Conservation (phyloP, 202 grass and related monocot genomes). For the Dendrocalamus latiflorus region DNA sequence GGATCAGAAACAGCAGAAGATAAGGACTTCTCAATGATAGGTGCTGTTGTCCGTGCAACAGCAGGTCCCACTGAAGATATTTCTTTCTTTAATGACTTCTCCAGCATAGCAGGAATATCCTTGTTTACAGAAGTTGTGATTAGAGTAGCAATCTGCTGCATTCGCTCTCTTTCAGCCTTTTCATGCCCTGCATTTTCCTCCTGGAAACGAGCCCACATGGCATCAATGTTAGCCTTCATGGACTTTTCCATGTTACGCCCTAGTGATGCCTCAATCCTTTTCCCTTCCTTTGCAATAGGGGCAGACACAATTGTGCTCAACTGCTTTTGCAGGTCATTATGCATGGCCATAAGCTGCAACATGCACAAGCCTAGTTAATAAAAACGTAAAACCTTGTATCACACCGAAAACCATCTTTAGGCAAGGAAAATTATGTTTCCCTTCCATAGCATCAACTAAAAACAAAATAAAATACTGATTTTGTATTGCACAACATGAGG, state of each 20-base stretch:
- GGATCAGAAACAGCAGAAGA: slow-evolving; percentile 76
- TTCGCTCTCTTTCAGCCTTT: slow-evolving; percentile 70
- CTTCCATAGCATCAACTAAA: neutral
- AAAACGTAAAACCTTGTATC: neutral
- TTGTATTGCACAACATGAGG: neutral
- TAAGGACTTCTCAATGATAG: slow-evolving; percentile 69
- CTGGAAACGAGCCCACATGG: slow-evolving; percentile 77
- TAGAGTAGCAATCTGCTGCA: slow-evolving; percentile 68
- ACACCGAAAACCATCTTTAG: neutral
- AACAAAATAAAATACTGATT: neutral
- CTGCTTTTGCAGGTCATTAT: slow-evolving; percentile 82
- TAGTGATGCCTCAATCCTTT: slow-evolving; percentile 69
- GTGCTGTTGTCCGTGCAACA: slow-evolving; percentile 63
- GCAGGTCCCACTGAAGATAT: slow-evolving; percentile 55
- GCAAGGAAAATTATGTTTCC: neutral
- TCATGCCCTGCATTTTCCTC: slow-evolving; percentile 87
- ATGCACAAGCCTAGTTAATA: neutral
- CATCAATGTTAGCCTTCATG: slow-evolving; percentile 76
- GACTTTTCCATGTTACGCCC: slow-evolving; percentile 80
- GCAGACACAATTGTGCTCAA: slow-evolving; percentile 52
- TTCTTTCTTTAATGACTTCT: slow-evolving; percentile 84
- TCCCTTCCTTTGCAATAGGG: slow-evolving; percentile 83
- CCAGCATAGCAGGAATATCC: slow-evolving; percentile 66
- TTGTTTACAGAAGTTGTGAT: slow-evolving; percentile 68
- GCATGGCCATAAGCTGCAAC: slow-evolving; percentile 66